These are phyloP conservation scores for Cladophialophora yegresii DNA, from an alignment of 2,329 filamentous ascomycete genomes.

Conservation along the genomic window DNA sequence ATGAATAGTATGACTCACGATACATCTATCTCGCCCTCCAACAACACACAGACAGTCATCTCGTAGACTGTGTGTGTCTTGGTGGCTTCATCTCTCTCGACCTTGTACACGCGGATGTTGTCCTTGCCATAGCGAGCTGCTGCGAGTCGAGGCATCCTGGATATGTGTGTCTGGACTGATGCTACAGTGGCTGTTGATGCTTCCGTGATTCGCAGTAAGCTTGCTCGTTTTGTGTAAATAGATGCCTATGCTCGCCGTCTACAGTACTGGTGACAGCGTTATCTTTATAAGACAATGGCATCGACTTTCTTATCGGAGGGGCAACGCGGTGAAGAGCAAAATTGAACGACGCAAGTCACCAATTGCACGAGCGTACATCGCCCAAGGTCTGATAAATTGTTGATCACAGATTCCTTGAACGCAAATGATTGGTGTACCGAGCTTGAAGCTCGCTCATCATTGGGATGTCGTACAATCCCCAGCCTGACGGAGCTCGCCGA, in stretches of 20 bases:
- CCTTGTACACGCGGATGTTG: constrained; percentile 97
- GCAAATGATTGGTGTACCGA: constrained; percentile 23
- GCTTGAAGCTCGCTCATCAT: not conserved
- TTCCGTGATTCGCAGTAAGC: not conserved
- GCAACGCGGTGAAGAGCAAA: constrained; percentile 10
- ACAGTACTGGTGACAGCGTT: not conserved
- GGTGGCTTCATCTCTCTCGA: constrained; percentile 74
- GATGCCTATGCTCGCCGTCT: not conserved
- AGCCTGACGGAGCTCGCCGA: constrained; percentile 31
- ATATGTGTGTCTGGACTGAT: not conserved
- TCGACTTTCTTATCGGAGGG: constrained; percentile 28
- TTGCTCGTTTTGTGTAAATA: not conserved
- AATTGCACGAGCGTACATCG: constrained; percentile 24
- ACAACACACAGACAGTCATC: constrained; percentile 89
- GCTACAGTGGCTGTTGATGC: not conserved
- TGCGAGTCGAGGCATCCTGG: constrained; percentile 43
- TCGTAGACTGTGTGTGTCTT: constrained; percentile 84
- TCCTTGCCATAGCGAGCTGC: constrained; percentile 67
- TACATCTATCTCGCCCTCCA: constrained; percentile 87
- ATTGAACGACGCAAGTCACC: constrained; percentile 17
- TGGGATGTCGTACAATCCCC: constrained; percentile 22
- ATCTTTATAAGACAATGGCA: constrained; percentile 15
- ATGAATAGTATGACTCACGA: constrained; percentile 58
- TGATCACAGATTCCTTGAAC: constrained; percentile 27
- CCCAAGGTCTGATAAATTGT: constrained; percentile 24